Base-by-base conservation (phyloP, 129 eudicot genomes). In the Lonicera japonica region DNA sequence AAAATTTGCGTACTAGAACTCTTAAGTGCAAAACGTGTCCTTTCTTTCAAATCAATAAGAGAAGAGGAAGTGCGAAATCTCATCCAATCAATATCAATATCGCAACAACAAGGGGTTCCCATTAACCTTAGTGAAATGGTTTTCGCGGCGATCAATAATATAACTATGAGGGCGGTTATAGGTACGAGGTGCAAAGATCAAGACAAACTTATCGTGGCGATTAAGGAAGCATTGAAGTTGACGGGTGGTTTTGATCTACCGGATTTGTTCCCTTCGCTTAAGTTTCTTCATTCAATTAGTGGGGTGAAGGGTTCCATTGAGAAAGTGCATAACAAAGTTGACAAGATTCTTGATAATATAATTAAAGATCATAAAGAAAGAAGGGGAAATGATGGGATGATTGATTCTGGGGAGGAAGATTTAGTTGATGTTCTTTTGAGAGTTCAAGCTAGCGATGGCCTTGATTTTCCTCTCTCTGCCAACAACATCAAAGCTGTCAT, bases 401-500 rank as follows among this genome's bases (percentile, higher is more conserved):
- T 29, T 29, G 36, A 29, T 29, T 29, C 36, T 6, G 36, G 36
- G 36, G 36, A 29, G 16, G 70, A 66, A 39, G 61, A 66, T 66
- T 47, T 66, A 14, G 61, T 60, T 20, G 74, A 70, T 41, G 67
- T 48, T 48, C 67, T 70, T 24, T 25, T 70, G n/a, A 52, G 39
- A 70, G 36, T 70, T 24, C 60, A 70, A 12, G 55, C 60, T 5
- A 22, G 55, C 24, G 60, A 38, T 5, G 38, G 20, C 67, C 47
- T 50, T 54, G 34, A 70, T 15, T 60, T 70, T 19, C 58, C 67
- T 13, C 38, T 70, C 54, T 46, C 61, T 12, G 19, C 60, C 50
- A 51, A 54, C 16, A 53, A 70, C 39, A 60, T 60, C 16, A 53
- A 70, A 40, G 67, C 61, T 24, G 25, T 70, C 8, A 53, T 70